A percentile compares a stretch with the other conserved stretches of the same genome.
These are phyloP conservation scores for Pezicula radicicola DNA, from an alignment of 2,329 filamentous ascomycete species.

Conservation along the genomic window DNA sequence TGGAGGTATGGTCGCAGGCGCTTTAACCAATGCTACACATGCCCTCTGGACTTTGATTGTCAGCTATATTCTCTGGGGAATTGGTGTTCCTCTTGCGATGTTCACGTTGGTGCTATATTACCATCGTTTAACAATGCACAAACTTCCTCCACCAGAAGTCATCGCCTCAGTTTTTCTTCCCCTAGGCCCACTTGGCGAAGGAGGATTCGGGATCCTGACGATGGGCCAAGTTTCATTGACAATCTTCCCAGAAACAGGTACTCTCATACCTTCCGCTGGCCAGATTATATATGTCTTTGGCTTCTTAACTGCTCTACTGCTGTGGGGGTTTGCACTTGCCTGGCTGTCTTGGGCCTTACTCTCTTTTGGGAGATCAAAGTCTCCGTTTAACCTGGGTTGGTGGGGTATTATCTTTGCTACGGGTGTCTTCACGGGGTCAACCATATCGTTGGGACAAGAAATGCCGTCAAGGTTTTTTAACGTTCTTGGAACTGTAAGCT, in stretches of 20 bases:
- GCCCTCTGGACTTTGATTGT: conserved; percentile 58
- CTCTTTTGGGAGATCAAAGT: too few relatives aligned
- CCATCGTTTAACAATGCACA: conserved; percentile 61
- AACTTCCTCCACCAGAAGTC: conserved; percentile 60
- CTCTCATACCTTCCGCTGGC: conserved; percentile 27
- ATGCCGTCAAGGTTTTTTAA: conserved; percentile 53
- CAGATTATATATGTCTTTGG: too few relatives aligned
- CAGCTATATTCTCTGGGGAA: conserved; percentile 66
- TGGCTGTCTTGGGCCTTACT: too few relatives aligned
- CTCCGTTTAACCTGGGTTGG: conserved; percentile 50
- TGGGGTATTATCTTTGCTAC: conserved; percentile 48
- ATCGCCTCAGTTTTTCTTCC: conserved; percentile 66
- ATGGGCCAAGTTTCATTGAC: conserved; percentile 8
- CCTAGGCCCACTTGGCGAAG: conserved; percentile 63
- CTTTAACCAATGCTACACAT: conserved; percentile 50
- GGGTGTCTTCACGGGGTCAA: conserved; percentile 50
- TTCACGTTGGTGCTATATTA: conserved; percentile 65
- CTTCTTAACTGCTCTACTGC: too few relatives aligned
- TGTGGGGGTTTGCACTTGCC: too few relatives aligned
- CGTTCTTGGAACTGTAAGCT: conserved; percentile 48
- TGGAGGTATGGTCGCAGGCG: conserved; percentile 57
- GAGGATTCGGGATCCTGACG: conserved; percentile 47
- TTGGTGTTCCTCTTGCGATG: conserved; percentile 56
- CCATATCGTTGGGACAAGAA: conserved; percentile 43
- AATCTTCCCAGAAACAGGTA: conserved; percentile 8